A percentile compares a stretch with the other conserved stretches of the same genome.
These are phyloP conservation scores for Trichoderma simmonsii DNA, from an alignment of 2,329 filamentous ascomycete genomes.

Conservation along the genomic window DNA sequence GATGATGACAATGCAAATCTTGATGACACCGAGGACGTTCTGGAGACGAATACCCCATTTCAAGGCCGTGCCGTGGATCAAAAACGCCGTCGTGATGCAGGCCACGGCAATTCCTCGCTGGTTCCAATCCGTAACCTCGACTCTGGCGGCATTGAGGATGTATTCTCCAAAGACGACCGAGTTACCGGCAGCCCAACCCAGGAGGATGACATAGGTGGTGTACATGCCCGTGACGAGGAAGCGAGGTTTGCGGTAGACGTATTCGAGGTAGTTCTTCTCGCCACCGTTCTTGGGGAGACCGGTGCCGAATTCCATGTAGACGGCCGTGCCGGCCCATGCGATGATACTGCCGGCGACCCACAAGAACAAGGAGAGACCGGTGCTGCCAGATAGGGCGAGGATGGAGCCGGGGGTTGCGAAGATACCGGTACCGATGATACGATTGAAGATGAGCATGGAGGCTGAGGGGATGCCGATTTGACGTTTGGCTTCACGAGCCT, in stretches of 20 bases:
- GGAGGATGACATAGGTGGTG: conserved; percentile 58
- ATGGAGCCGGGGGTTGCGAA: conserved; percentile 62
- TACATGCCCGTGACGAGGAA: conserved; percentile 62
- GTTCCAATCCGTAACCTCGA: conserved; percentile 63
- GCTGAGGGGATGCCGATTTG: conserved; percentile 56
- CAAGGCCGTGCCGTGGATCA: conserved; percentile 61
- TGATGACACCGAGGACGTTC: conserved; percentile 63
- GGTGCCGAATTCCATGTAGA: conserved; percentile 65
- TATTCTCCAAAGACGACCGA: conserved; percentile 70
- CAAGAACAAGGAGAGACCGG: conserved; percentile 60
- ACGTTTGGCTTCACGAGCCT: conserved; percentile 47
- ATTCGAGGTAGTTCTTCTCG: conserved; percentile 67
- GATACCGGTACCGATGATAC: conserved; percentile 65
- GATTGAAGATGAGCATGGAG: conserved; percentile 60
- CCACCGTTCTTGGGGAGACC: conserved; percentile 63
- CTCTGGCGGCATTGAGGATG: conserved; percentile 61
- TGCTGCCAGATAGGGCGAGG: conserved; percentile 54
- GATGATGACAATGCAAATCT: conserved; percentile 62
- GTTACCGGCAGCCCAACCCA: conserved; percentile 65
- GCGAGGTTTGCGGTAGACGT: conserved; percentile 57
- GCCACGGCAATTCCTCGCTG: conserved; percentile 64
- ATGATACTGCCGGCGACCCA: conserved; percentile 63
- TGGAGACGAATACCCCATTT: conserved; percentile 67
- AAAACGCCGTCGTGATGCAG: conserved; percentile 61
- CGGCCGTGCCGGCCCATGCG: conserved; percentile 58